Percentiles rank a stretch among this genome's conserved stretches.
Evolutionary conservation across 352 stramenopile genomes (phyloP).

Genomic region (Phytophthora kernoviae): DNA sequence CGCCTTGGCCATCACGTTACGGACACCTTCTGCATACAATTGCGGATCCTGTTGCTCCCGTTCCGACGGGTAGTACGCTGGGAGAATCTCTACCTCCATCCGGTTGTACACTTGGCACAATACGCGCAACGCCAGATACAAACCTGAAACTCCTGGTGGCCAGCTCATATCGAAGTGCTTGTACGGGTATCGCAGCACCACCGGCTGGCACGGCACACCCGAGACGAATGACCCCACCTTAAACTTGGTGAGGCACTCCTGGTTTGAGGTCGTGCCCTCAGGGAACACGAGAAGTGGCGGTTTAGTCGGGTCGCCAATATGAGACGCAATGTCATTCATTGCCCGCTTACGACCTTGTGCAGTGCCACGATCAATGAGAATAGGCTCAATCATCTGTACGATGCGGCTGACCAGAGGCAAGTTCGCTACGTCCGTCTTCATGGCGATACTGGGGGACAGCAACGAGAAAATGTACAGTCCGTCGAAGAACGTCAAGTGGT

Average conservation of each 20-base stretch:
- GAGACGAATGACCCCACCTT: conserved; percentile 76
- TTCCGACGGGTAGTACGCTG: conserved; percentile 52
- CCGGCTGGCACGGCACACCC: conserved; percentile 56
- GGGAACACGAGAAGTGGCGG: conserved; percentile 77
- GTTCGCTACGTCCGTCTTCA: conserved; percentile 69
- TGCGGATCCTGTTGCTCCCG: conserved; percentile 48
- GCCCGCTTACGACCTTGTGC: conserved; percentile 55
- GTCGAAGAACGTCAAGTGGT: conserved; percentile 77
- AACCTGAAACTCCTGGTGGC: conserved; percentile 53
- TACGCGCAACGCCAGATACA: conserved; percentile 61
- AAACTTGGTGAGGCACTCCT: conserved; percentile 73
- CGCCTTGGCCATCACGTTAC: conserved; percentile 54
- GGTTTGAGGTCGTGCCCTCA: conserved; percentile 76
- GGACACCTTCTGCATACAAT: conserved; percentile 65
- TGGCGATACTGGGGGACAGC: conserved; percentile 65
- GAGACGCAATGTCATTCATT: conserved; percentile 63
- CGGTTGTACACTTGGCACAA: conserved; percentile 77
- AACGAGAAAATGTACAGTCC: conserved; percentile 63
- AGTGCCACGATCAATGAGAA: conserved; percentile 66
- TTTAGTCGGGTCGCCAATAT: conserved; percentile 44
- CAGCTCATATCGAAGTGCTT: conserved; percentile 79
- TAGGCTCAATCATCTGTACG: conserved; percentile 64
- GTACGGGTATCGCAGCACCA: conserved; percentile 73
- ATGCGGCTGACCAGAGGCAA: conserved; percentile 62
- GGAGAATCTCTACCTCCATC: conserved; percentile 64